Percentiles rank a stretch among this genome's conserved stretches.
These are phyloP conservation scores for Microdochium nivale DNA, from an alignment of 2,329 filamentous ascomycete genomes.

Conservation along the genomic window DNA sequence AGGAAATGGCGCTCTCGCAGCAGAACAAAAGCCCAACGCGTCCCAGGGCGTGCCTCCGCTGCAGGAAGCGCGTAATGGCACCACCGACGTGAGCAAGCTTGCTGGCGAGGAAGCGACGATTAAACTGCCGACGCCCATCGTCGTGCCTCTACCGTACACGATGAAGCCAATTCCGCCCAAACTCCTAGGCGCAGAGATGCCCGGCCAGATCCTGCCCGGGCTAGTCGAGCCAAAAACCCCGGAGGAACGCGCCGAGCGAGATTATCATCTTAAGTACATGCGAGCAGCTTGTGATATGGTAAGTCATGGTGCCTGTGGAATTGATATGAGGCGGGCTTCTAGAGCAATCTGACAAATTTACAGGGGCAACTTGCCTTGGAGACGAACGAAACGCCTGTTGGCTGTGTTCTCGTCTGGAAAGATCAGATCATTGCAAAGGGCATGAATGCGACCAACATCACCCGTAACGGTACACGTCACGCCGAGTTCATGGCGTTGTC, in stretches of 20 bases:
- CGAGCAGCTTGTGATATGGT: constrained; percentile 82
- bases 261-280: constrained; percentile 58
- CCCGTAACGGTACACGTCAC: constrained; percentile 84
- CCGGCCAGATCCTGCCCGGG: constrained; percentile 14
- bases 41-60: not conserved
- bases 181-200: constrained; percentile 1
- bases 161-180: constrained; percentile 7
- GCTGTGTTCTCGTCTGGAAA: constrained; percentile 83
- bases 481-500: constrained; percentile 87
- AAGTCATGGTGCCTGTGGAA: constrained; percentile 15
- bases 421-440: constrained; percentile 75
- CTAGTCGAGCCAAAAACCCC: constrained; percentile 21
- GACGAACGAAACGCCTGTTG: constrained; percentile 90
- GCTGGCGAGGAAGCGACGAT: constrained; percentile 10
- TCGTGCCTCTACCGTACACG: constrained; percentile 13
- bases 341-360: not conserved
- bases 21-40: not conserved
- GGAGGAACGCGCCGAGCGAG: constrained; percentile 28
- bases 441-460: constrained; percentile 95
- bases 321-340: not conserved
- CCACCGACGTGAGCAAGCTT: constrained; percentile 5
- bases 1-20: not conserved
- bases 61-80: not conserved
- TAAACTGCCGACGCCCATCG: constrained; percentile 8
- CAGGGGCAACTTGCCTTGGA: constrained; percentile 78